Percentiles rank a stretch among this genome's conserved stretches.
phyloP scores from a whole-genome alignment of 2,329 filamentous ascomycete species.

The Sporothrix globosa region DNA sequence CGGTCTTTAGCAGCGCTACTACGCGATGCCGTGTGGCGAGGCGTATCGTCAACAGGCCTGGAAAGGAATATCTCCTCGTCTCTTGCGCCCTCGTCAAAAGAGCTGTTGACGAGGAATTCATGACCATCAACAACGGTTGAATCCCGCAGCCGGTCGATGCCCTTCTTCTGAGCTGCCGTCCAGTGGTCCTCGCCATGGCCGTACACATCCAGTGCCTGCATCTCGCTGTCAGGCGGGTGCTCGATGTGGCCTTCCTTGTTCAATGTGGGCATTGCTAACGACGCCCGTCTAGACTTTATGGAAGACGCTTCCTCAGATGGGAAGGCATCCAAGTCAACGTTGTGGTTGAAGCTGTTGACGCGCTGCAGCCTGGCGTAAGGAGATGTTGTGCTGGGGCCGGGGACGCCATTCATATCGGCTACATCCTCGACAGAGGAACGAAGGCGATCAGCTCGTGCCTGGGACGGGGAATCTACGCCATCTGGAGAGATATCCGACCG shows the following conservation, averaged over 20 bases:
- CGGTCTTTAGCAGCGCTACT: not conserved
- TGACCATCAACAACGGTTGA: slow-evolving; percentile 67
- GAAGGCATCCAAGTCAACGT: slow-evolving; percentile 62
- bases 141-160: slow-evolving; percentile 68
- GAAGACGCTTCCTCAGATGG: slow-evolving; percentile 49
- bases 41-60: not conserved
- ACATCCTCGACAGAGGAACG: not conserved
- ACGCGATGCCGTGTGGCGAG: not conserved
- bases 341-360: slow-evolving; percentile 73
- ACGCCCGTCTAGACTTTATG: slow-evolving; percentile 43
- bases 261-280: not conserved
- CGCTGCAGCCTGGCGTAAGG: slow-evolving; percentile 42
- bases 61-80: slow-evolving; percentile 15
- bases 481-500: slow-evolving; percentile 38
- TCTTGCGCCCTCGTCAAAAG: slow-evolving; percentile 28
- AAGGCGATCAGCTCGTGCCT: not conserved
- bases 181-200: slow-evolving; percentile 79
- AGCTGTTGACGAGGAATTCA: slow-evolving; percentile 70
- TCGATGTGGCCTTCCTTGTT: not conserved
- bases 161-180: slow-evolving; percentile 64
- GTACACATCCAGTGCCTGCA: slow-evolving; percentile 74
- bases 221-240: slow-evolving; percentile 52
- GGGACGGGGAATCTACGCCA: slow-evolving; percentile 28
- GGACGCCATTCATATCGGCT: not conserved
- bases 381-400: not conserved